These are phyloP conservation scores for Clarireedia monteithiana DNA, from an alignment of 2,329 filamentous ascomycete species.

Conservation along the genomic window DNA sequence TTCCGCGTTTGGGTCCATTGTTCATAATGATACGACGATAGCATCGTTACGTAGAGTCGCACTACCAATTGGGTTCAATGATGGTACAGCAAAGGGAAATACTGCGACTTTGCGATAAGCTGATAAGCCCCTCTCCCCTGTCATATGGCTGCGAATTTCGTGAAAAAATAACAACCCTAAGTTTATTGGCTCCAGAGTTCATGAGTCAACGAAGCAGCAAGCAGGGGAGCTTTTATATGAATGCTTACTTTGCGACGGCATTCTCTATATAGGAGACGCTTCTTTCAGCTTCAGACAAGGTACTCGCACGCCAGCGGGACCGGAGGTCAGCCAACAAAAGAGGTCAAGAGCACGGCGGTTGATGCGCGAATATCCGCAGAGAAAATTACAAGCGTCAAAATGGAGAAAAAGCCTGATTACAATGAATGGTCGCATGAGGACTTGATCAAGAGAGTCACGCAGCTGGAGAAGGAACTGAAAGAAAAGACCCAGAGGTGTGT, in stretches of 20 bases:
- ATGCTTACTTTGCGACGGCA: not conserved
- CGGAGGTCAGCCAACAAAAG: not conserved
- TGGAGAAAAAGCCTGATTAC: slow-evolving; percentile 40
- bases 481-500: slow-evolving; percentile 33
- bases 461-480: slow-evolving; percentile 59
- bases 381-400: slow-evolving; percentile 4
- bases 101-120: slow-evolving; percentile 1
- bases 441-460: slow-evolving; percentile 59
- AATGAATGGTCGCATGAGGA: slow-evolving; percentile 59
- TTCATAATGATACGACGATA: slow-evolving; percentile 14
- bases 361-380: not conserved
- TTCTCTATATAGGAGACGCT: not conserved
- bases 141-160: not conserved
- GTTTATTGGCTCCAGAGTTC: slow-evolving; percentile 1
- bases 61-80: no score
- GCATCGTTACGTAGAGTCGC: not conserved
- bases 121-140: slow-evolving; percentile 7
- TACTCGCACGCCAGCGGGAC: not conserved
- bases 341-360: not conserved
- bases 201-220: not conserved
- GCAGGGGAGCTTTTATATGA: not conserved
- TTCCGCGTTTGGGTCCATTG: slow-evolving; percentile 11
- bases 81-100: not conserved
- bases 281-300: not conserved
- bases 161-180: not conserved